Evolutionary conservation across 495 filamentous ascomycete species (phyloP), one percentile per base, ranked within the genome.

Genomic region (Rusavskia elegans): DNA sequence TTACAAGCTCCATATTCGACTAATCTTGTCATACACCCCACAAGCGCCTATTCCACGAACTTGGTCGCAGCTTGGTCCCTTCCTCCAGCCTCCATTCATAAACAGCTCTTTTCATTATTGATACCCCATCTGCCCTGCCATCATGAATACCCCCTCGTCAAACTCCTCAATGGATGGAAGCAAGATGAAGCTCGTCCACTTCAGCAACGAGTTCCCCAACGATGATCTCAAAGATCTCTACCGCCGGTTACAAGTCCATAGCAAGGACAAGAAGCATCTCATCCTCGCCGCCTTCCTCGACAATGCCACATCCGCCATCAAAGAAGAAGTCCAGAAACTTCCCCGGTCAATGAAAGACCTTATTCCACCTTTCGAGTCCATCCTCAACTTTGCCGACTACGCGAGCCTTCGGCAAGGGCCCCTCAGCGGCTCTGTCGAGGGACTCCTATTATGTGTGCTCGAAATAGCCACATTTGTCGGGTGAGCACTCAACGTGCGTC

Each of bases 141-240:
- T 21, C 44, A 46, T 46, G 44, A 46, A 46, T n/a, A 46, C 44
- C 19, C 44, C 44, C 6, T 46, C 44, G 6, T 57, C 45, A 11
- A 46, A 50, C 44, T 54, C 48, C 25, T 36, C 35, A 14, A 41
- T 23, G 35, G 48, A 52, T 32, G 27, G 30, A 11, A 32, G 35
- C 46, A 59, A 57, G 44, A 52, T 69, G 25, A 55, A 69, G 54
- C 53, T 72, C 21, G 41, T 61, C 16, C 71, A 63, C 59, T 74
- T 72, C 52, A 63, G 64, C 53, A 71, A 72, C 51, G 66, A 69
- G 39, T 67, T 69, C 48, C 67, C 67, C 14, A 58, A 56, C 38
- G 68, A 70, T 32, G 68, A 71, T 52, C 50, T 71, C 14, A 45
- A 59, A 23, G 52, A 66, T 23, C 59, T 76, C 1, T 65, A 72